phyloP scores from a whole-genome alignment of 129 eudicot genomes.

The Arctium minus region DNA sequence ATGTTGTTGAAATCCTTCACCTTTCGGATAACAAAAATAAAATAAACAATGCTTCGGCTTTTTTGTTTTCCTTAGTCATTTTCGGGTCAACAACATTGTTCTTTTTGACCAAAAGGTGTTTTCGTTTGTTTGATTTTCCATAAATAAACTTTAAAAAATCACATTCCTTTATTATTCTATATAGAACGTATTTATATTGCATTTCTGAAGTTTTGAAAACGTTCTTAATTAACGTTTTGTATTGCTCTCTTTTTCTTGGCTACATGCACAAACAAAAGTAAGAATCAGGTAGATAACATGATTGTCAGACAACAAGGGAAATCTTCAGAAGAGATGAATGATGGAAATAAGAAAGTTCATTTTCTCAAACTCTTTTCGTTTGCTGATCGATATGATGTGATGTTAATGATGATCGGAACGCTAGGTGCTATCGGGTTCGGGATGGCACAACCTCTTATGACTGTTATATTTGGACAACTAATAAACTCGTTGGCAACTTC shows the following conservation, averaged over 20 bases:
- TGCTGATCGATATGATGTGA: constrained; percentile 38
- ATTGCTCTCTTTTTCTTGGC: neutral
- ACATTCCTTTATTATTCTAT: neutral
- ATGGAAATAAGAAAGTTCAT: constrained; percentile 27
- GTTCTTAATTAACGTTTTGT: neutral
- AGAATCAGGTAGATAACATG: neutral
- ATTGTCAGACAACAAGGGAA: neutral
- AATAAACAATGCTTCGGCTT: too few relatives aligned
- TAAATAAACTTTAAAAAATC: too few relatives aligned
- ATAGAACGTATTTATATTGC: neutral
- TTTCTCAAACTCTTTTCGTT: constrained; percentile 36
- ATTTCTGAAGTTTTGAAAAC: neutral
- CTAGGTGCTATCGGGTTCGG: constrained; percentile 36
- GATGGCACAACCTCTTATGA: constrained; percentile 43
- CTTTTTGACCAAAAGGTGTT: neutral
- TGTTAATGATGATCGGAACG: constrained; percentile 30
- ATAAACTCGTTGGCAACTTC: constrained; percentile 48
- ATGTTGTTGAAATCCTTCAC: too few relatives aligned
- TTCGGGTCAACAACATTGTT: neutral
- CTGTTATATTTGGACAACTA: constrained; percentile 32
- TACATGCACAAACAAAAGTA: neutral
- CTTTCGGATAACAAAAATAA: too few relatives aligned
- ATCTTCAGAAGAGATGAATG: neutral
- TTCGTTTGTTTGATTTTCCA: too few relatives aligned
- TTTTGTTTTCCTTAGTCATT: too few relatives aligned